Evolutionary conservation across 805 yeast genomes (phyloP), one percentile per base, ranked within the genome.

Genomic region (Cyberlindnera meyerae): DNA sequence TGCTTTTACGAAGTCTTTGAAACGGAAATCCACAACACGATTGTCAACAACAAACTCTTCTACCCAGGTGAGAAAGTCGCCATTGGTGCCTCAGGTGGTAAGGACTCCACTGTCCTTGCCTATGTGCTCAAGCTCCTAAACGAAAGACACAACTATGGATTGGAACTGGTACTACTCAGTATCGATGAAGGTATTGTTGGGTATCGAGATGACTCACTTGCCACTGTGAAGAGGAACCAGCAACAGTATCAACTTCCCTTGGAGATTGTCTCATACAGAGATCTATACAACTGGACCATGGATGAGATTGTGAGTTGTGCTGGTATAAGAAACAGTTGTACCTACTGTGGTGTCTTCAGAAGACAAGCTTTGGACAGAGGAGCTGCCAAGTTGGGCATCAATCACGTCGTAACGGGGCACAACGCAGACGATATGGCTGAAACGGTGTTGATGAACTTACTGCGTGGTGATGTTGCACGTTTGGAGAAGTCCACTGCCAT

Each of bases 361-460:
- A 73, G 99, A 49, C 99, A 93, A 62, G 97, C 98, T 0, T 63
- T 93, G 32, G 99, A 93, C 59, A 70, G 99, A 48, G 99, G 98
- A 2, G 96, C 97, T 3, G 79, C 84, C 9, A 82, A 80, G 54
- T 62, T 90, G 17, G 87, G 81, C 0, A 88, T 93, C 34, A 70
- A 72, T 36, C 99, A 93, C 61, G 93, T 93, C 22, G 94, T 93
- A 2, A 93, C 99, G 0, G 99, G 99, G 3, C 99, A 93, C 61
- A 93, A 93, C 59, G 99, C 99, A 0, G 99, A 93, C 60, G 99
- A 93, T 62, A 84, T 93, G 86, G 99, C 99, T 2, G 99, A 93
- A 54, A 93, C 99, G 0, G 95, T 93, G 5, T 62, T 93, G 37
- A 90, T 93, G 97, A 93, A 93, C 60, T 62, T 93, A 29, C 63